Evolutionary conservation across 2,329 filamentous ascomycete species (phyloP), one percentile per base, ranked within the genome.

Genomic region (Fusarium pseudograminearum): DNA sequence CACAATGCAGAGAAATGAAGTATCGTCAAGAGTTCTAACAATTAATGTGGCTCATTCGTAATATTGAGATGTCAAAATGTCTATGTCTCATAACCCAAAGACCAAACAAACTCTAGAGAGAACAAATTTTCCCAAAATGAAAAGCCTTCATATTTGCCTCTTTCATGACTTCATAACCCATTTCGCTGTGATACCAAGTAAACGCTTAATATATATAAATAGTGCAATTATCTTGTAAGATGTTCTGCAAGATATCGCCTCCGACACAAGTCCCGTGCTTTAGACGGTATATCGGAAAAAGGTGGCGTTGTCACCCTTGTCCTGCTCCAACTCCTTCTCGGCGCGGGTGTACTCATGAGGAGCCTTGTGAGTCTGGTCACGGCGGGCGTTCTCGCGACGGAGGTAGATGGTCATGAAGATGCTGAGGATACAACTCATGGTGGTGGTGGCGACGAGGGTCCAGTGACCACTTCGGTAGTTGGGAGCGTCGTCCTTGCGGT

Each of bases 381-480:
- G 81, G 50, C 86, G 81, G 7, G 79, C 77, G 65, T 90, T 90
- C 80, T 90, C 87, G 42, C 80, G 77, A 41, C 84, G 81, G 28
- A 87, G 83, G 78, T 88, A 89, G 30, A 83, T 75, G 22, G 85
- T 86, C 87, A 90, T 90, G 72, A 85, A 79, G 45, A 83, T 75
- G 44, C 82, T 85, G 15, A 89, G 79, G 50, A 81, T 59, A 61
- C 83, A 80, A 20, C 83, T 83, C 82, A 88, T 85, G 67, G 80
- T 82, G 3, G 88, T 86, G 65, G 89, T 79, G 7, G 80, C 81
- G 38, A 90, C 76, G 4, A 88, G 88, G 9, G 87, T 82, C 1
- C 85, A 85, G 72, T 91, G 89, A 11, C 89, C 89, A 31, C 82
- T 82, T 50, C 87, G 78, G 75, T 87, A 90, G 34, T 86, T 81